Evolutionary conservation across 2,329 filamentous ascomycete species (phyloP).

Genomic region (Cytospora schulzeri): DNA sequence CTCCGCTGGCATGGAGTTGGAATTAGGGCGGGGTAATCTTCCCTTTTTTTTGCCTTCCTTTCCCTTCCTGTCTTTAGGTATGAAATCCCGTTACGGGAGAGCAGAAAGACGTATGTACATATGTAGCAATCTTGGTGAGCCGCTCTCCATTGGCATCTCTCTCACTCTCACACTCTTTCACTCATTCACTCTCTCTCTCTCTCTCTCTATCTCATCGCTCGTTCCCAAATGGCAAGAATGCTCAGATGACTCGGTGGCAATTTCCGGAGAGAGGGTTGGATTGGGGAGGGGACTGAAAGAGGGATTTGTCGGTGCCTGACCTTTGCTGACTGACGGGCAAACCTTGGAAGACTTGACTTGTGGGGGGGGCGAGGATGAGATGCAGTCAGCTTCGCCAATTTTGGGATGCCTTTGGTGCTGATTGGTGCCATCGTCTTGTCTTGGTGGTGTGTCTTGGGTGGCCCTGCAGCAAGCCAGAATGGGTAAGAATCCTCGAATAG

Average conservation of each 20-base stretch:
- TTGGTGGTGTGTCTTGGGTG: background rate
- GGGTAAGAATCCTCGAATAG: background rate
- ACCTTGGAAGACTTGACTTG: no score
- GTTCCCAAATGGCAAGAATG: background rate
- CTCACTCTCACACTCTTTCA: no score
- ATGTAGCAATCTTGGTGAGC: no score
- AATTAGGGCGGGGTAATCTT: background rate
- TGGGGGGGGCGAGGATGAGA: background rate
- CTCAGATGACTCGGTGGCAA: conserved; percentile 15
- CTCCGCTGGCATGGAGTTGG: background rate
- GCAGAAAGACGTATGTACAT: no score
- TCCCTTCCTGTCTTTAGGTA: no score
- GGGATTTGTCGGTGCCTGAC: background rate
- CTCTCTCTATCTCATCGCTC: no score
- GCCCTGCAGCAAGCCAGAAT: background rate
- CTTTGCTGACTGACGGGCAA: background rate
- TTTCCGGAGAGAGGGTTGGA: conserved; percentile 9
- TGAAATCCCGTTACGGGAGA: no score
- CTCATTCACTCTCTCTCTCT: no score
- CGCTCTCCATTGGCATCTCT: background rate
- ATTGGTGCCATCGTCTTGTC: background rate
- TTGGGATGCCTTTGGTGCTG: no score
- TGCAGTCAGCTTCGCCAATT: conserved; percentile 3
- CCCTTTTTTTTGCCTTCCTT: no score
- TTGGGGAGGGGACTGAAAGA: conserved; percentile 1